These are phyloP conservation scores for Mucor racemosus DNA, from an alignment of 371 early-diverging fungal genomes.

Conservation along the genomic window DNA sequence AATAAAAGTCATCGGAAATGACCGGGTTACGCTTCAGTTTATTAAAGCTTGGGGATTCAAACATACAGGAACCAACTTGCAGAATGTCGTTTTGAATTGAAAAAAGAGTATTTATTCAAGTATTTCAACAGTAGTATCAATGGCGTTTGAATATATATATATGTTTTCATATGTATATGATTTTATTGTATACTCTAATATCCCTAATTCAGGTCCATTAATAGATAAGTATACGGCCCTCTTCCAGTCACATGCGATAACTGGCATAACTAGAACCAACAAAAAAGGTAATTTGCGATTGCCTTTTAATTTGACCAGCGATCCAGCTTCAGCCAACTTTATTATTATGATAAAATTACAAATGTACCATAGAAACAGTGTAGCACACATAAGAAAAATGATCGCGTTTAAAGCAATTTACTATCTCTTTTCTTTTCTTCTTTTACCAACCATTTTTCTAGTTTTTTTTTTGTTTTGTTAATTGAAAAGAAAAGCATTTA, in stretches of 20 bases:
- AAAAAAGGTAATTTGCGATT: constrained; percentile 23
- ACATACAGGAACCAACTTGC: not conserved
- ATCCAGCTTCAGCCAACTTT: constrained; percentile 13
- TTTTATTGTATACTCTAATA: not conserved
- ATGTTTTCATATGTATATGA: too few relatives aligned
- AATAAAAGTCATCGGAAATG: constrained; percentile 11
- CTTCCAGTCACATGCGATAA: constrained; percentile 33
- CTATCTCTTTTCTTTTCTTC: constrained; percentile 11
- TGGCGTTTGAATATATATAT: too few relatives aligned
- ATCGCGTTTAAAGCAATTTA: constrained; percentile 18
- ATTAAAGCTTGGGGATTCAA: not conserved
- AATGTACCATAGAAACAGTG: not conserved
- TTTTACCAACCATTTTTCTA: constrained; percentile 2
- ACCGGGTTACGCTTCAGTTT: constrained; percentile 18
- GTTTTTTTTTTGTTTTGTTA: not conserved
- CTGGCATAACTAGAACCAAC: constrained; percentile 27
- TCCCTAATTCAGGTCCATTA: not conserved
- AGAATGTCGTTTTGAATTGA: not conserved
- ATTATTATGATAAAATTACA: not conserved
- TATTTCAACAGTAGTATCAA: not conserved
- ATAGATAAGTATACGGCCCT: not conserved
- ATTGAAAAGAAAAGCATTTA: not conserved
- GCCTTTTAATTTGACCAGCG: constrained; percentile 14
- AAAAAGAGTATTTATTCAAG: not conserved
- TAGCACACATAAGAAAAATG: constrained; percentile 4